Evolutionary conservation across 352 stramenopile species (phyloP), one percentile per base, ranked within the genome.

Genomic region (Phytophthora tubulina): DNA sequence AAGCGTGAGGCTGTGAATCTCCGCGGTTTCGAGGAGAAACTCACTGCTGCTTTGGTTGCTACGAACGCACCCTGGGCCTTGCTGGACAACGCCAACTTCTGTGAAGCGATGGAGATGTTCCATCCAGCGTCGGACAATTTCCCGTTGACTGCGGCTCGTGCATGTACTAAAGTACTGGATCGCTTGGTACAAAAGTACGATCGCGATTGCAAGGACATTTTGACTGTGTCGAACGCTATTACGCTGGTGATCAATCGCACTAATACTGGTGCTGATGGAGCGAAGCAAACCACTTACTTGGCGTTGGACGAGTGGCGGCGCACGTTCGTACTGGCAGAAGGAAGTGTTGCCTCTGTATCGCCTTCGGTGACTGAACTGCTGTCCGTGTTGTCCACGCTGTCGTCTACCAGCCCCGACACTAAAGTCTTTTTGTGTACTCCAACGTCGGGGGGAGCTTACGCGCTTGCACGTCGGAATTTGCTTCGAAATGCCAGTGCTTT

Each of bases 71-170:
- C 72, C 0, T 83, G 72, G 72, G 58, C 35, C 3, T 56, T 83
- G 27, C 32, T 83, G 11, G 76, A 83, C 51, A 73, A 79, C 42
- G 21, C n/a, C 9, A 30, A 67, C 4, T 83, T 83, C 55, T 65
- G 48, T 31, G 49, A 75, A 17, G 76, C 73, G 1, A 71, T 83
- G 54, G 52, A 64, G 17, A 50, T 45, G 7, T 32, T 83, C 32
- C 57, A 49, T 21, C 53, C 64, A 6, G 17, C 58, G 8, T 56
- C 53, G 4, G 36, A n/a, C 17, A 65, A 68, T 21, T 80, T 72
- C 50, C 69, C 70, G n/a, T 67, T 83, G 64, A 77, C 72, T 13
- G 58, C 72, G 2, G 33, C 53, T 59, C 69, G 58, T 38, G 76
- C 73, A 44, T 61, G 65, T 0, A 69, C 48, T 10, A 53, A 80